Evolutionary conservation across 164 flowering plant genomes (phyloP), one percentile per base, ranked within the genome.

Genomic region (Liriodendron chinense): DNA sequence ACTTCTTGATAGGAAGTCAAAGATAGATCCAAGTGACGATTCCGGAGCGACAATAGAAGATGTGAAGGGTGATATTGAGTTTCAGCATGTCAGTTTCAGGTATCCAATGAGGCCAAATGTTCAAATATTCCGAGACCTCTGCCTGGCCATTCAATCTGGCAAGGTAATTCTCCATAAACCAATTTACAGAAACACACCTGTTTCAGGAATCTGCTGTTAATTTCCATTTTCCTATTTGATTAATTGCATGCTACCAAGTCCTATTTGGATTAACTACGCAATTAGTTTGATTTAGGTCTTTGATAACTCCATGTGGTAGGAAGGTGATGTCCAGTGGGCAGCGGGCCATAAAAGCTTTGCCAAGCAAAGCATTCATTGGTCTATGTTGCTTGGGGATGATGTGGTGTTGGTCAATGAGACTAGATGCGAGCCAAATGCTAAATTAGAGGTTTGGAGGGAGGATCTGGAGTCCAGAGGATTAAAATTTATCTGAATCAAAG

Each of bases 41-140:
- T 74, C 88, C 8, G 90, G 90, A 14, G 72, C 28, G 9, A 83
- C 70, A 62, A 21, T 87, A 56, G 82, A 83, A 67, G 72, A 69
- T 56, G 73, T 89, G 28, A 86, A 78, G 53, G 90, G 90, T 6
- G 85, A 86, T 12, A 82, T 89, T 67, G 85, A 86, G 78, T 69
- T 89, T 57, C 77, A 61, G 18, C 83, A 85, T 75, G 86, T 89
- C 64, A 80, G 85, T 34, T 89, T 89, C 78, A 83, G 77, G 79
- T 87, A 89, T 64, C 89, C 89, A 1, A 68, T 79, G 18, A 84
- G 92, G 74, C 89, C 90, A 1, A 83, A 84, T 25, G 68, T 85
- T 67, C 82, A 79, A 23, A 77, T 86, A 53, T 82, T 89, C 77
- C 76, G 48, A 24, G 90, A 87, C 77, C 80, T 89, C 16, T 80